Conservation (phyloP, 2,329 filamentous ascomycete species). For the Bipolaris oryzae region DNA sequence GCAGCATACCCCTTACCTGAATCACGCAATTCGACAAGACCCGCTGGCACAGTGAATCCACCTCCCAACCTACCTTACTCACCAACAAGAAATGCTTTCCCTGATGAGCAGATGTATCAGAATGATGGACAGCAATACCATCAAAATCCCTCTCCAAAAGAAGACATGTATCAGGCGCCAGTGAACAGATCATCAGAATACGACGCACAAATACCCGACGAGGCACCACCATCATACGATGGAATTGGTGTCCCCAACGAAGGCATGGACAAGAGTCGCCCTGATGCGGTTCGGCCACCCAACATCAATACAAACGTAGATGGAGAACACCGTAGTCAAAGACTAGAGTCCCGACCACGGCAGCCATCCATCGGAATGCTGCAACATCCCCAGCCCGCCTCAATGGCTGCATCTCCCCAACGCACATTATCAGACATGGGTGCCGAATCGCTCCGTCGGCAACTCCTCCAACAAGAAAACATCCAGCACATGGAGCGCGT, state of each 20-base stretch:
- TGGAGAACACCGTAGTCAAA: conserved; percentile 15
- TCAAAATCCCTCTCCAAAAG: conserved; percentile 15
- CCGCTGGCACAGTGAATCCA: conserved; percentile 35
- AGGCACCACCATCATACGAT: conserved; percentile 44
- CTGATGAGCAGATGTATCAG: conserved; percentile 11
- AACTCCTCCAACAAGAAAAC: conserved; percentile 44
- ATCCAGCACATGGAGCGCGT: conserved; percentile 41
- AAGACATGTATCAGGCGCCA: conserved; percentile 14
- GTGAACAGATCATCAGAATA: conserved; percentile 21
- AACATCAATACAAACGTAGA: conserved; percentile 37
- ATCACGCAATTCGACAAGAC: conserved; percentile 27
- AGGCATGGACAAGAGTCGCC: conserved; percentile 41
- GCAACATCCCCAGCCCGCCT: conserved; percentile 47
- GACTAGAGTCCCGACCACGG: conserved; percentile 33
- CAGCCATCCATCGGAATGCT: conserved; percentile 44
- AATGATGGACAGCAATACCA: conserved; percentile 20
- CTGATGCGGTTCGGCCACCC: conserved; percentile 36
- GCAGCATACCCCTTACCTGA: conserved; percentile 38
- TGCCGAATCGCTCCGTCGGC: conserved; percentile 42
- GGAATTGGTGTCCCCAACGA: conserved; percentile 38
- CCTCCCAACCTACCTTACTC: conserved; percentile 34
- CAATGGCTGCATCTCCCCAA: conserved; percentile 48
- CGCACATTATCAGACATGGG: conserved; percentile 47
- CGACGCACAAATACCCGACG: conserved; percentile 33
- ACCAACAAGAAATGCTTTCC: conserved; percentile 23